Evolutionary conservation across 306 rosid genomes (phyloP).

Genomic region (Trichosanthes cucumerina): DNA sequence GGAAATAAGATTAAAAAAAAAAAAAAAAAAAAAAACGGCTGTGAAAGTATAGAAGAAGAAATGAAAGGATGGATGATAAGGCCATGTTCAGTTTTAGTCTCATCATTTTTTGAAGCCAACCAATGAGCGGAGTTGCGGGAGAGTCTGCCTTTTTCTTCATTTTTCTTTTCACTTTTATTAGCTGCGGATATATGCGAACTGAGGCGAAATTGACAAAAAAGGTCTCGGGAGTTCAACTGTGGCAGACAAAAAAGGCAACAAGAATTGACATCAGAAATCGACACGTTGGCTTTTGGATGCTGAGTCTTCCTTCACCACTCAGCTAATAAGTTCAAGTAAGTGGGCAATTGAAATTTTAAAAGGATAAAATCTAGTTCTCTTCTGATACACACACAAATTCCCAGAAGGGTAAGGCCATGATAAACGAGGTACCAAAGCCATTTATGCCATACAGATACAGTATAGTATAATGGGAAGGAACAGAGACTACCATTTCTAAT

Average conservation of each 20-base stretch:
- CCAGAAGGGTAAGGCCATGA: background rate
- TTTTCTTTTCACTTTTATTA: background rate
- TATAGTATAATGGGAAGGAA: conserved; percentile 6
- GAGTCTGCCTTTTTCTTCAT: background rate
- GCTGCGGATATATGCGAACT: background rate
- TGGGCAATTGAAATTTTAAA: background rate
- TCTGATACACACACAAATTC: background rate
- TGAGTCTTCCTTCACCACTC: conserved; percentile 37
- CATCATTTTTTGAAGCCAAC: background rate
- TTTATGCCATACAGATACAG: background rate
- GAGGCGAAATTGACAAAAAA: background rate
- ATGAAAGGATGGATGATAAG: conserved; percentile 1
- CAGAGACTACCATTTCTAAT: conserved; percentile 3
- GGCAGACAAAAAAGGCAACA: conserved; percentile 33
- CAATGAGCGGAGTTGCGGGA: background rate
- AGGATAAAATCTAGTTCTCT: background rate
- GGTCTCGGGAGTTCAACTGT: conserved; percentile 10
- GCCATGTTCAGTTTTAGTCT: background rate
- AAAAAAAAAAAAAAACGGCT: too few relatives aligned
- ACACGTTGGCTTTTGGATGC: conserved; percentile 29
- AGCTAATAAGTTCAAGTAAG: background rate
- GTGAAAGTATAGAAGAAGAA: background rate
- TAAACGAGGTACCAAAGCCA: background rate
- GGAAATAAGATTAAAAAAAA: background rate
- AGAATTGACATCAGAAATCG: conserved; percentile 26